phyloP scores from a whole-genome alignment of 257 asterid species.

The Solanum ossicruentum region DNA sequence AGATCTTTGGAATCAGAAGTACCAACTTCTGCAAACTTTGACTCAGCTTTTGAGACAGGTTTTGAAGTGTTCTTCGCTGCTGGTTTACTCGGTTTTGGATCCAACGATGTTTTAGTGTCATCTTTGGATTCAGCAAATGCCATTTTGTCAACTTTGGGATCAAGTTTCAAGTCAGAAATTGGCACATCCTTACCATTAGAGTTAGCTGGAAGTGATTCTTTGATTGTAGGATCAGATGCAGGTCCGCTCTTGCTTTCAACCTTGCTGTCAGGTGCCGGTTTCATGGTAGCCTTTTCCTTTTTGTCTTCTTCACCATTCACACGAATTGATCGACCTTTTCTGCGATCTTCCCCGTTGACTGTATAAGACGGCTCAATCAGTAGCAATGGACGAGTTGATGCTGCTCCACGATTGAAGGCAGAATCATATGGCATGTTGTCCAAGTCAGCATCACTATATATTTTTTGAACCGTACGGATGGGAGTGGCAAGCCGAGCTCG shows the following conservation, averaged over 20 bases:
- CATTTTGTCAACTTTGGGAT: conserved; percentile 27
- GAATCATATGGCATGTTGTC: conserved; percentile 72
- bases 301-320: conserved; percentile 43
- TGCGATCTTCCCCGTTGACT: conserved; percentile 67
- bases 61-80: conserved; percentile 15
- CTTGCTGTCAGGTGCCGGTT: conserved; percentile 18
- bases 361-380: conserved; percentile 76
- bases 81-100: conserved; percentile 24
- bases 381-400: conserved; percentile 47
- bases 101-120: conserved; percentile 22
- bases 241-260: conserved; percentile 38
- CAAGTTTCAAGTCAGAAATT: conserved; percentile 25
- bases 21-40: conserved; percentile 23
- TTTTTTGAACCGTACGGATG: conserved; percentile 87
- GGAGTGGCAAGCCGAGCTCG: conserved; percentile 98
- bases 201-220: conserved; percentile 17
- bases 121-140: conserved; percentile 26
- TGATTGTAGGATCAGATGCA: conserved; percentile 31
- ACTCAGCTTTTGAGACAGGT: conserved; percentile 20
- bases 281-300: conserved; percentile 32
- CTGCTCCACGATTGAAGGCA: conserved; percentile 31
- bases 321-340: conserved; percentile 40
- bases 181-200: conserved; percentile 27
- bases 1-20: conserved; percentile 11
- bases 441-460: conserved; percentile 66